These are phyloP conservation scores for Gelatoporia subvermispora DNA, from an alignment of 768 basidiomycete species.

Conservation along the genomic window DNA sequence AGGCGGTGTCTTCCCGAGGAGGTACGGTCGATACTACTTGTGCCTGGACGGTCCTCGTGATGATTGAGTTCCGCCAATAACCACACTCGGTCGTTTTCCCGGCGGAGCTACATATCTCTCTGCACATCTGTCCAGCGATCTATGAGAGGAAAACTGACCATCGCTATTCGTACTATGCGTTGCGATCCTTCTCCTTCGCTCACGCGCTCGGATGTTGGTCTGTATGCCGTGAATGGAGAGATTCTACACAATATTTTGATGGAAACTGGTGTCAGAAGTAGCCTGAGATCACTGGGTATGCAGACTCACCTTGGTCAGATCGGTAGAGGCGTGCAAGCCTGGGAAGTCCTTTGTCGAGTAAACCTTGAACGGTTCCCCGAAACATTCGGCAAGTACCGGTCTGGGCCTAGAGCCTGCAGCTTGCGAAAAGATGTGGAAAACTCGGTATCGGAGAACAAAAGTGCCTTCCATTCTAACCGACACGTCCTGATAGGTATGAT, in stretches of 20 bases:
- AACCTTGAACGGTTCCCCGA: slow-evolving; percentile 57
- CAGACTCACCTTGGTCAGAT: slow-evolving; percentile 54
- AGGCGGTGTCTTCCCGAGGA: too few species aligned
- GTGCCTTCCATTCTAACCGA: slow-evolving; percentile 64
- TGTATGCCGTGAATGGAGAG: slow-evolving; percentile 53
- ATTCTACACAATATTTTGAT: slow-evolving; percentile 35
- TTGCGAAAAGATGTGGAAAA: slow-evolving; percentile 54
- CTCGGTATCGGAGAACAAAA: slow-evolving; percentile 64
- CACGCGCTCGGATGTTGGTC: slow-evolving; percentile 53
- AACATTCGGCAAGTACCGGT: slow-evolving; percentile 58
- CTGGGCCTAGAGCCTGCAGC: slow-evolving; percentile 31
- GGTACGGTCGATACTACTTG: too few species aligned
- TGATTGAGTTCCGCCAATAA: too few species aligned
- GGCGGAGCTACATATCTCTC: too few species aligned
- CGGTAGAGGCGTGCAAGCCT: slow-evolving; percentile 59
- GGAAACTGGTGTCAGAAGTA: too few species aligned
- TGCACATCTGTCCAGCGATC: too few species aligned
- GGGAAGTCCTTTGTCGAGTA: slow-evolving; percentile 73
- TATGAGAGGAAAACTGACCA: too few species aligned
- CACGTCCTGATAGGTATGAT: slow-evolving; percentile 46
- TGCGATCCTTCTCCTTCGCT: slow-evolving; percentile 44
- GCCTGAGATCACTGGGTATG: neutral
- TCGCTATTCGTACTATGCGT: too few species aligned
- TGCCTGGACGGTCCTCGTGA: too few species aligned
- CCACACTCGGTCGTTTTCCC: too few species aligned